A percentile compares a stretch with the other conserved stretches of the same genome.
phyloP scores from a whole-genome alignment of 2,329 filamentous ascomycete species.

The Colletotrichum camelliae region DNA sequence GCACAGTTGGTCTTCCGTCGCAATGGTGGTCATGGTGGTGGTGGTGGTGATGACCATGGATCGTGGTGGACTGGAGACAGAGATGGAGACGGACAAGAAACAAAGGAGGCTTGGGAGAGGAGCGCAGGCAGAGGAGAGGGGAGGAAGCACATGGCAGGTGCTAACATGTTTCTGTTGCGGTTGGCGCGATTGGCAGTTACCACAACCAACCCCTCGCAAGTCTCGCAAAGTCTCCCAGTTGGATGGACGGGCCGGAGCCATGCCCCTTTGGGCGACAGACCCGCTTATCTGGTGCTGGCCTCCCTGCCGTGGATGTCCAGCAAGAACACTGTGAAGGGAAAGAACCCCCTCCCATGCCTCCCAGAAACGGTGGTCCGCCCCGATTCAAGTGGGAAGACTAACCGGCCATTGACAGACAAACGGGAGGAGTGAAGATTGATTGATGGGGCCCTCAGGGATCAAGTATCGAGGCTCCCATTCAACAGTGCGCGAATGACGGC shows the following conservation, averaged over 20 bases:
- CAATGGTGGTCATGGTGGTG: background rate
- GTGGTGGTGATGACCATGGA: background rate
- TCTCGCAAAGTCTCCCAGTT: conserved; percentile 16
- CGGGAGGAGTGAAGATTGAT: background rate
- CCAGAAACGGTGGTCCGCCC: background rate
- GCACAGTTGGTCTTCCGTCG: background rate
- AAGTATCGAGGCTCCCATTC: background rate
- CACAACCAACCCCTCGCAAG: background rate
- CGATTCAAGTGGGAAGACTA: background rate
- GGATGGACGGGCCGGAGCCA: background rate
- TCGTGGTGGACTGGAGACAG: background rate
- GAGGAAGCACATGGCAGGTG: background rate
- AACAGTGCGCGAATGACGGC: background rate
- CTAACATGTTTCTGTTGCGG: background rate
- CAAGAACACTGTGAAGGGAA: background rate
- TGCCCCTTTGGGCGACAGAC: background rate
- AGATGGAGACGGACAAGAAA: conserved; percentile 1
- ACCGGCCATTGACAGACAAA: background rate
- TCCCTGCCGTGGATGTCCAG: background rate
- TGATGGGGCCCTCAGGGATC: conserved; percentile 6
- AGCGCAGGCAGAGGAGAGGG: background rate
- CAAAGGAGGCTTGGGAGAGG: conserved; percentile 5
- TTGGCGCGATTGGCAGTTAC: conserved; percentile 12
- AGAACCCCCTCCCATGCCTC: background rate
- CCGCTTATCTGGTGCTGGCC: background rate